These are phyloP conservation scores for Boletus rubropictus DNA, from an alignment of 768 basidiomycete species.

Conservation along the genomic window DNA sequence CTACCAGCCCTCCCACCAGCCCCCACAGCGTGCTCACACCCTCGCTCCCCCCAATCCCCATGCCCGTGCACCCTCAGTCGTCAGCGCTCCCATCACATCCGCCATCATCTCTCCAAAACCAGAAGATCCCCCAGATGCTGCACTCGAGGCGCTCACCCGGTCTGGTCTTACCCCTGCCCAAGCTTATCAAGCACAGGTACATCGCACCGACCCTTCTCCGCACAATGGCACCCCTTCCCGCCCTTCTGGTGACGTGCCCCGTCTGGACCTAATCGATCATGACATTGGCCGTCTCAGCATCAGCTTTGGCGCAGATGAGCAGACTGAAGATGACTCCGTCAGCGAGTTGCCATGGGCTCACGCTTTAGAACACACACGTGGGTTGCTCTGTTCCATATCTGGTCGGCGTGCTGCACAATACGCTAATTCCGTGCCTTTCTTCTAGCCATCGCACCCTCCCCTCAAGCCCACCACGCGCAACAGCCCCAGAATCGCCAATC, in stretches of 20 bases:
- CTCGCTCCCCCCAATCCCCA: conserved; percentile 39
- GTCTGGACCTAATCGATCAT: conserved; percentile 43
- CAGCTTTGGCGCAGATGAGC: conserved; percentile 40
- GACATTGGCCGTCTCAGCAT: conserved; percentile 55
- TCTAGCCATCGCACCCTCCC: conserved; percentile 24
- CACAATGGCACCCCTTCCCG: conserved; percentile 27
- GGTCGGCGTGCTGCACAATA: conserved; percentile 24
- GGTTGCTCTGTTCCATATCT: conserved; percentile 30
- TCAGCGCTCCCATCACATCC: conserved; percentile 37
- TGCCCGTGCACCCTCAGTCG: conserved; percentile 47
- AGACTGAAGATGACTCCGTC: conserved; percentile 37
- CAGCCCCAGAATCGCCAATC: conserved; percentile 27
- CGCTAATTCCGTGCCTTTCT: conserved; percentile 19
- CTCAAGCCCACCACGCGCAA: conserved; percentile 20
- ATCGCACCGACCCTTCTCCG: conserved; percentile 39
- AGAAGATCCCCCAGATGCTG: conserved; percentile 46
- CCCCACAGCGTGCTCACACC: conserved; percentile 21
- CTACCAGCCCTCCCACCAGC: conserved; percentile 16
- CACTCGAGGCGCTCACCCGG: conserved; percentile 39
- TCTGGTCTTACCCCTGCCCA: conserved; percentile 69
- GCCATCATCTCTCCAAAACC: conserved; percentile 44
- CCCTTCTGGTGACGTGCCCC: conserved; percentile 31
- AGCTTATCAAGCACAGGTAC: conserved; percentile 75
- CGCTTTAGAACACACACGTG: conserved; percentile 38
- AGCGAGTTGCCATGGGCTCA: conserved; percentile 58